Evolutionary conservation across 768 basidiomycete genomes (phyloP).

Genomic region (Lactarius pseudohatsudake): DNA sequence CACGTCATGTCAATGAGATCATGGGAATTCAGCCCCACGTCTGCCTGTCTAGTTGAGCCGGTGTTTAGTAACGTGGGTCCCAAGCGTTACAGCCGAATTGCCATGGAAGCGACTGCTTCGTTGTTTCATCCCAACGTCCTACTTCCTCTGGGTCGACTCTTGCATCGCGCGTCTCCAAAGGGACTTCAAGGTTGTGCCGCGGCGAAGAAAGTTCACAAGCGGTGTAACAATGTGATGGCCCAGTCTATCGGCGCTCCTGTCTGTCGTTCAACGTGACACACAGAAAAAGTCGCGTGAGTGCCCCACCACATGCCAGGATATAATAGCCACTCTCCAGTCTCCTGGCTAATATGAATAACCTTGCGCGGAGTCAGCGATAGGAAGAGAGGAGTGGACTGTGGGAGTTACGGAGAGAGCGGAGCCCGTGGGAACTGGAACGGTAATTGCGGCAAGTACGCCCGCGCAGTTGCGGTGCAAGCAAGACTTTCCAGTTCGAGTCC

Average conservation of each 20-base stretch:
- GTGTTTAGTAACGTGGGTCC: not conserved
- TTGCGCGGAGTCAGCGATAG: not conserved
- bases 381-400: not conserved
- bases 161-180: not conserved
- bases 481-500: not conserved
- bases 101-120: slow-evolving; percentile 3
- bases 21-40: not conserved
- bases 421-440: not conserved
- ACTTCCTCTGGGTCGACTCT: not conserved
- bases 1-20: not conserved
- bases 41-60: not conserved
- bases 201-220: not conserved
- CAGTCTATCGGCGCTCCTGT: not conserved
- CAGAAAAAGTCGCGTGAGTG: not conserved
- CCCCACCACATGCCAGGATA: not conserved
- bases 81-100: not conserved
- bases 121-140: not conserved
- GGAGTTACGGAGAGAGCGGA: not conserved
- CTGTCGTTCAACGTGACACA: too few species aligned
- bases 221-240: not conserved
- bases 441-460: not conserved
- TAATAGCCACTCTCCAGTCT: not conserved
- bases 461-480: not conserved
- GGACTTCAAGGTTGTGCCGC: not conserved
- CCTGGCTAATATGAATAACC: not conserved